Evolutionary conservation across 2,329 filamentous ascomycete species (phyloP), one percentile per base, ranked within the genome.

Genomic region (Ophiostoma populinum): DNA sequence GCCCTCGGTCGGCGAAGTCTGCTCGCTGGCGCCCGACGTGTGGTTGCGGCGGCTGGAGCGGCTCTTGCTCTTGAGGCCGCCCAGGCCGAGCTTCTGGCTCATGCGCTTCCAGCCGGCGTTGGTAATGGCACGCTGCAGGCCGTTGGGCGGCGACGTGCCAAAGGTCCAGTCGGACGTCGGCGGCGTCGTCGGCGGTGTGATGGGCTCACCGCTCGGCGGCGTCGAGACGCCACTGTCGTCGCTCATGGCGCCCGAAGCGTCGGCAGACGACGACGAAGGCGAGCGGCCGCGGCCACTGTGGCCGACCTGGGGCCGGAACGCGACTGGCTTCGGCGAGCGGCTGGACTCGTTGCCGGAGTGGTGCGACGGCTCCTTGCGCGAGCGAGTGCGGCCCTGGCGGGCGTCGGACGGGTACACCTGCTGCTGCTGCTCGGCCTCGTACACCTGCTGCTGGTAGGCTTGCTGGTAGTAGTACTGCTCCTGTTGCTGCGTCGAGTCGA

Each of bases 161-260:
- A 68, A 65, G 4, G 55, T 51, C 55, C 63, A 70, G 41, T 75
- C 67, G 0, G 68, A 64, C 1, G 65, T 69, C 0, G 78, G 77
- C 22, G 80, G 76, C 3, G 75, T 80, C 3, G 69, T 80, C 1
- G 79, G 79, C 0, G 80, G 80, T 4, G 80, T 85, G 61, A 82
- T 75, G 3, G 65, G 76, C 48, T 77, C 75, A 40, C 62, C 57
- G 18, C 56, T 51, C 32, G 63, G 53, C 22, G 70, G 60, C 34
- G 72, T 63, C n/a, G 65, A 63, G 41, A 66, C 68, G 37, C 65
- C 67, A 40, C 67, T 78, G 49, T 81, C 77, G 45, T 82, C 77
- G 1, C 62, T 59, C 20, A 67, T 62, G 32, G 63, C 53, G 42
- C 70, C 59, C 13, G 18, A 47, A 42, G 58, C 49, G 42, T 71